Conservation (phyloP, 1,284 basidiomycete genomes). For the Pisolithus thermaeus region DNA sequence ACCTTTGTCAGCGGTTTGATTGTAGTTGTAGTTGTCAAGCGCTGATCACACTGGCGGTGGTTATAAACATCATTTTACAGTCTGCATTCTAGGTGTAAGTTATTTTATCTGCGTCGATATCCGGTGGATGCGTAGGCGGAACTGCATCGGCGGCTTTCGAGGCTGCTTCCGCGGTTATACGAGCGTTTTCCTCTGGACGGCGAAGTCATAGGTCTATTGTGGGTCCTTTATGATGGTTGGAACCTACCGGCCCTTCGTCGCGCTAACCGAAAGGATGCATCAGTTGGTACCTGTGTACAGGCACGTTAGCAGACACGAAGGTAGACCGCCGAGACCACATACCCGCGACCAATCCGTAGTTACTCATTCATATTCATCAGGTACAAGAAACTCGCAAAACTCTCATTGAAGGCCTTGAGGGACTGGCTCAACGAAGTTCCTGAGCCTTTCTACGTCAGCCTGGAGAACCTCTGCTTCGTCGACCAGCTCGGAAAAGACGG, state of each 20-base stretch:
- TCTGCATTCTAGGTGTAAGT: slow-evolving; percentile 34
- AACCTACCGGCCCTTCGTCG: slow-evolving; percentile 54
- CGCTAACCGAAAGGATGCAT: slow-evolving; percentile 55
- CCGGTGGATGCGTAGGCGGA: slow-evolving; percentile 15
- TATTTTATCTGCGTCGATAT: slow-evolving; percentile 37
- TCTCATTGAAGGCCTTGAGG: slow-evolving; percentile 85
- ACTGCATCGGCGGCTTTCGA: slow-evolving; percentile 12
- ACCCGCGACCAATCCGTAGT: slow-evolving; percentile 91
- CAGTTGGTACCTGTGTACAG: slow-evolving; percentile 49
- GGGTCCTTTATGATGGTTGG: not conserved
- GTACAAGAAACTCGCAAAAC: slow-evolving; percentile 88
- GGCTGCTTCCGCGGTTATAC: slow-evolving; percentile 33
- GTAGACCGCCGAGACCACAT: slow-evolving; percentile 15
- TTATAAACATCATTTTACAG: slow-evolving; percentile 31
- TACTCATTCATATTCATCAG: slow-evolving; percentile 90
- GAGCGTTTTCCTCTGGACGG: slow-evolving; percentile 39
- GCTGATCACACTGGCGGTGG: slow-evolving; percentile 30
- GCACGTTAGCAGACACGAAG: not conserved
- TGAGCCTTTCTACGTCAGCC: slow-evolving; percentile 68
- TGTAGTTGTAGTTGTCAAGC: slow-evolving; percentile 31
- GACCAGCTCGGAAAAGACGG: slow-evolving; percentile 77
- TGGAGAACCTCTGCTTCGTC: slow-evolving; percentile 84
- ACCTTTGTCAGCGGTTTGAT: slow-evolving; percentile 33
- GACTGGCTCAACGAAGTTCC: slow-evolving; percentile 69
- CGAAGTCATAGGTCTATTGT: not conserved